These are phyloP conservation scores for Grosmannia huntii DNA, from an alignment of 2,329 filamentous ascomycete genomes.

Conservation along the genomic window DNA sequence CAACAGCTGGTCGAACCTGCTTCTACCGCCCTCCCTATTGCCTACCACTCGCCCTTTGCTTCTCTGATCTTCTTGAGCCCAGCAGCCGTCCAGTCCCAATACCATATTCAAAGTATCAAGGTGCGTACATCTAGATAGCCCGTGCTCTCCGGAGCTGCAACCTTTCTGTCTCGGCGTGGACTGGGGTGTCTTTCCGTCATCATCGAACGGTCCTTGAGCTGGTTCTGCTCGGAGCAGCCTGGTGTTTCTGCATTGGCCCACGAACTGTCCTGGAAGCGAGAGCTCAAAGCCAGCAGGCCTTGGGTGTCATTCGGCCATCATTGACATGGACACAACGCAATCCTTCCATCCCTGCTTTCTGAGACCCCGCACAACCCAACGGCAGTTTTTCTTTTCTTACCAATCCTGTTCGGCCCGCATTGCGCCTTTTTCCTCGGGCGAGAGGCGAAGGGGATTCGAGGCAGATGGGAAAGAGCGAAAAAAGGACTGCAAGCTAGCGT, in stretches of 20 bases:
- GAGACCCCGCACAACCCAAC: background rate
- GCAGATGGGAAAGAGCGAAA: background rate
- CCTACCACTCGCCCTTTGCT: background rate
- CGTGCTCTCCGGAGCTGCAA: too few species aligned
- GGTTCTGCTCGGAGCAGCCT: background rate
- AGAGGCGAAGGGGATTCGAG: conserved; percentile 6
- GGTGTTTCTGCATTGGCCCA: background rate
- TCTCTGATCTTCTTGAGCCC: background rate
- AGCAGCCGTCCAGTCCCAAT: background rate
- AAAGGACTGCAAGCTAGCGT: background rate
- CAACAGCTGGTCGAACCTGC: background rate
- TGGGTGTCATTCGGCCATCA: background rate
- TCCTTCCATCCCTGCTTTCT: background rate
- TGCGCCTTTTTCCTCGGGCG: background rate
- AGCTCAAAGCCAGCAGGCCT: background rate
- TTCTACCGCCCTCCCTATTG: background rate
- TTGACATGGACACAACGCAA: background rate
- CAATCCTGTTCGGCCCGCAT: background rate
- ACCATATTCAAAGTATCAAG: background rate
- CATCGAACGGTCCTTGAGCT: background rate
- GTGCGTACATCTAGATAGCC: background rate
- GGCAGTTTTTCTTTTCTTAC: background rate
- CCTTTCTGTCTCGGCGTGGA: background rate
- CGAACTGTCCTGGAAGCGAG: background rate
- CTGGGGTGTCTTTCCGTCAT: background rate